Conservation (phyloP, 345 rosid genomes). For the Eucalyptus erythrocorys region DNA sequence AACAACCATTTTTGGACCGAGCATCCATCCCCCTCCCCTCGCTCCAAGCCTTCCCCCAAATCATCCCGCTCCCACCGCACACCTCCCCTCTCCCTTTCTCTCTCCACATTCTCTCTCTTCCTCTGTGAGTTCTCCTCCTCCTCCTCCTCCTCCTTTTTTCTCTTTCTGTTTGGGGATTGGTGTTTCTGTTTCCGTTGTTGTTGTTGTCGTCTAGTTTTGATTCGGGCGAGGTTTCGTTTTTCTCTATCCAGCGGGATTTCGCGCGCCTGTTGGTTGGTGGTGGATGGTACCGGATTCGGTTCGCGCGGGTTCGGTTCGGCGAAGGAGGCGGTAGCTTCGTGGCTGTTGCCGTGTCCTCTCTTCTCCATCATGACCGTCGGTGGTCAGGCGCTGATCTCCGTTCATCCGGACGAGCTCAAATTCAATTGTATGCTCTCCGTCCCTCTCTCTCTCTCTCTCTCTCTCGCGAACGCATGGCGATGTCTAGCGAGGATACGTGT, state of each 20-base stretch:
- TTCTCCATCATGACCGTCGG: constrained; percentile 21
- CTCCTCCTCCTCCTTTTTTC: background rate
- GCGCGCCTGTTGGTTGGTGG: background rate
- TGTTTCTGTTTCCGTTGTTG: background rate
- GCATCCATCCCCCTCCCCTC: background rate
- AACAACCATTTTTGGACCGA: background rate
- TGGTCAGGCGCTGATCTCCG: constrained; percentile 63
- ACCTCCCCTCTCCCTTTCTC: background rate
- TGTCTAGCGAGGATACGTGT: background rate
- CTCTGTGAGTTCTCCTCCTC: background rate
- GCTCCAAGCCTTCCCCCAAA: background rate
- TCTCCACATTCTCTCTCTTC: background rate
- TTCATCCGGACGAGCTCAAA: constrained; percentile 93
- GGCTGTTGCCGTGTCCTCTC: background rate
- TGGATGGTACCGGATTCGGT: constrained; percentile 11
- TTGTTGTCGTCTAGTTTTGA: background rate
- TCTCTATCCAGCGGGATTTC: background rate
- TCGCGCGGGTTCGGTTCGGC: background rate
- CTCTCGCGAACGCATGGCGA: background rate
- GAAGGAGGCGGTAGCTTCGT: background rate
- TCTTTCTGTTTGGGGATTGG: background rate
- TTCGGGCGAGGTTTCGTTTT: background rate
- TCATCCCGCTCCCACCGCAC: background rate
- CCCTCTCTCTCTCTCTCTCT: background rate
- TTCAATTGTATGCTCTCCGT: constrained; percentile 44